Conservation (phyloP, 2,329 filamentous ascomycete genomes). For the Pseudocercospora crystallina region DNA sequence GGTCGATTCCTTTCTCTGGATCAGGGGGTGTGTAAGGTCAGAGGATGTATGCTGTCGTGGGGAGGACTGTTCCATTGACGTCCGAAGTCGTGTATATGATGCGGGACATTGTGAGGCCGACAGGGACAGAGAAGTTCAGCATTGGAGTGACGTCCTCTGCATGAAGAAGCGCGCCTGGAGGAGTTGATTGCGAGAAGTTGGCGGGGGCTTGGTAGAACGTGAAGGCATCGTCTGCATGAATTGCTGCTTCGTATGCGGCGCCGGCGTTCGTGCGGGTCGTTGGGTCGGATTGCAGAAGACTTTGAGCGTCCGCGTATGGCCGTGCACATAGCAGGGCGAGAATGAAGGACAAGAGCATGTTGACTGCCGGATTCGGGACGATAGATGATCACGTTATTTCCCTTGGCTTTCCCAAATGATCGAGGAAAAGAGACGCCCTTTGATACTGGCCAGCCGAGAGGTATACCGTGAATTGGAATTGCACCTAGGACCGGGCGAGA, state of each 20-base stretch:
- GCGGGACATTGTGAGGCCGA: constrained; percentile 2
- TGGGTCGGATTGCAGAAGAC: neutral
- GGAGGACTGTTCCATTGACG: neutral
- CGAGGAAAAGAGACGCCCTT: too few relatives aligned
- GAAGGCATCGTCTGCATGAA: neutral
- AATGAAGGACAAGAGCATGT: too few relatives aligned
- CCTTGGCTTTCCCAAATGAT: too few relatives aligned
- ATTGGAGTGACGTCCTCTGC: constrained; percentile 3
- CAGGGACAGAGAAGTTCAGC: constrained; percentile 8
- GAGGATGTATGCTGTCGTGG: constrained; percentile 8
- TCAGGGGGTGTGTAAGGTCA: constrained; percentile 4
- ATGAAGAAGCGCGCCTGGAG: neutral
- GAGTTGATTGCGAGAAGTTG: neutral
- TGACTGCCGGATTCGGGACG: too few relatives aligned
- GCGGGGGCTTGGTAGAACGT: constrained; percentile 2
- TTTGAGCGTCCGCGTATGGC: too few relatives aligned
- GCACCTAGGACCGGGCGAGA: too few relatives aligned
- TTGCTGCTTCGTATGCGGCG: constrained; percentile 3
- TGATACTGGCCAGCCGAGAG: too few relatives aligned
- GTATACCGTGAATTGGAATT: too few relatives aligned
- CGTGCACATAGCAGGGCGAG: too few relatives aligned
- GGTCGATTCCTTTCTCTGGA: neutral
- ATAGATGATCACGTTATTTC: too few relatives aligned
- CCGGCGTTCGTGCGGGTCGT: neutral
- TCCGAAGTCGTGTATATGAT: constrained; percentile 10